These are phyloP conservation scores for Bidens hawaiensis DNA, from an alignment of 140 eudicot species.

Conservation along the genomic window DNA sequence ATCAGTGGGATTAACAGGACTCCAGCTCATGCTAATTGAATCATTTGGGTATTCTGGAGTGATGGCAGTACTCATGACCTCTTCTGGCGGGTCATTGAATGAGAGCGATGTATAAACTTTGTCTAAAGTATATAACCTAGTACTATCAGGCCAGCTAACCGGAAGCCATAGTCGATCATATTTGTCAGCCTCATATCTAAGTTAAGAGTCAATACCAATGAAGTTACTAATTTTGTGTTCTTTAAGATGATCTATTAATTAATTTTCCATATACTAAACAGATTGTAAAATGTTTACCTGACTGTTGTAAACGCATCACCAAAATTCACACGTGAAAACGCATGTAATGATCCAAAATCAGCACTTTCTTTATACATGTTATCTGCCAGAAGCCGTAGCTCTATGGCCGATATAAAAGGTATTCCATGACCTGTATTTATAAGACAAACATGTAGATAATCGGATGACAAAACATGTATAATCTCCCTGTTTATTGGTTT, in stretches of 20 bases:
- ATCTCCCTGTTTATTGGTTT: slow-evolving; percentile 12
- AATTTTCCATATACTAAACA: not conserved
- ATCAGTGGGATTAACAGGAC: not conserved
- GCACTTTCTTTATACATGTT: slow-evolving; percentile 18
- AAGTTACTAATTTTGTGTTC: not conserved
- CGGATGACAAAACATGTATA: slow-evolving; percentile 31
- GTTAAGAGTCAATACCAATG: not conserved
- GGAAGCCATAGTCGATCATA: slow-evolving; percentile 42
- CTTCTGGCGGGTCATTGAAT: not conserved
- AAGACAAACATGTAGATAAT: slow-evolving; percentile 44
- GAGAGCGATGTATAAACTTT: not conserved
- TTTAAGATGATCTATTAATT: not conserved
- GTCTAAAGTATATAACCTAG: not conserved
- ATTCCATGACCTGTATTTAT: slow-evolving; percentile 35
- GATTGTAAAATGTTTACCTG: slow-evolving; percentile 1
- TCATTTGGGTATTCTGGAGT: not conserved
- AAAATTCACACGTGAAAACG: slow-evolving; percentile 8
- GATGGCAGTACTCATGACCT: not conserved
- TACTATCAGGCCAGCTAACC: not conserved
- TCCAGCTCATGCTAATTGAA: not conserved
- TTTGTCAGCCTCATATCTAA: slow-evolving; percentile 37
- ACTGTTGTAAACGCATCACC: not conserved
- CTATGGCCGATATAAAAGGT: slow-evolving; percentile 41
- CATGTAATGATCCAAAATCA: slow-evolving; percentile 21
- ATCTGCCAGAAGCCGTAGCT: slow-evolving; percentile 22